A percentile compares a stretch with the other conserved stretches of the same genome.
phyloP scores from a whole-genome alignment of 257 asterid species.

The Solanum lignicaule region DNA sequence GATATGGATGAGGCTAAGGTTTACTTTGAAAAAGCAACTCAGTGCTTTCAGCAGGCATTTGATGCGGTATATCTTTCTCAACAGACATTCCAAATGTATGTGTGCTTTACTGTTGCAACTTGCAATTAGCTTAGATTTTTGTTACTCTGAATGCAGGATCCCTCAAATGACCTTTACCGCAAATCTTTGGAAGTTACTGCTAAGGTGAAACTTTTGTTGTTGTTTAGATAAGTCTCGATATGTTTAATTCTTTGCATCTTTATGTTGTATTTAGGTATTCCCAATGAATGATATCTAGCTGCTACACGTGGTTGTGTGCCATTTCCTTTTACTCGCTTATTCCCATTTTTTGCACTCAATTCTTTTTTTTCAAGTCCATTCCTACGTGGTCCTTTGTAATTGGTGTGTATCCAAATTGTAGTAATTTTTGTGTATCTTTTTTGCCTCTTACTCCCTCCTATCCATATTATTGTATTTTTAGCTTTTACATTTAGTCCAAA shows the following conservation, averaged over 20 bases:
- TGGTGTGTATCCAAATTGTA: neutral
- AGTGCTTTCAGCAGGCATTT: slow-evolving; percentile 58
- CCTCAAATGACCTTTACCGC: slow-evolving; percentile 62
- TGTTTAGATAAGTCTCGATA: neutral
- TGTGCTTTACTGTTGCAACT: neutral
- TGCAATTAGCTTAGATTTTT: neutral
- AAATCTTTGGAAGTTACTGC: slow-evolving; percentile 72
- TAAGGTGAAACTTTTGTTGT: slow-evolving; percentile 35
- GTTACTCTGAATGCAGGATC: slow-evolving; percentile 50
- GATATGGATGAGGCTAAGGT: slow-evolving; percentile 53
- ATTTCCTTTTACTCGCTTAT: neutral
- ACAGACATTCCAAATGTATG: neutral
- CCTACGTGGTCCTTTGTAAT: neutral
- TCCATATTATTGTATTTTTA: neutral
- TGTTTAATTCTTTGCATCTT: neutral
- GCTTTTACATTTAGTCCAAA: neutral
- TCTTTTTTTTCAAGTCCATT: neutral
- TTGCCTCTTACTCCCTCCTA: neutral
- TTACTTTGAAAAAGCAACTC: slow-evolving; percentile 51
- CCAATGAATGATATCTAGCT: neutral
- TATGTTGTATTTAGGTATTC: neutral
- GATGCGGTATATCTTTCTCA: slow-evolving; percentile 36
- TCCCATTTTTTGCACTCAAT: neutral
- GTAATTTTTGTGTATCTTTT: neutral
- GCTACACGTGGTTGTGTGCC: neutral